These are phyloP conservation scores for Pyrenula massariospora DNA, from an alignment of 495 filamentous ascomycete genomes.

Conservation along the genomic window DNA sequence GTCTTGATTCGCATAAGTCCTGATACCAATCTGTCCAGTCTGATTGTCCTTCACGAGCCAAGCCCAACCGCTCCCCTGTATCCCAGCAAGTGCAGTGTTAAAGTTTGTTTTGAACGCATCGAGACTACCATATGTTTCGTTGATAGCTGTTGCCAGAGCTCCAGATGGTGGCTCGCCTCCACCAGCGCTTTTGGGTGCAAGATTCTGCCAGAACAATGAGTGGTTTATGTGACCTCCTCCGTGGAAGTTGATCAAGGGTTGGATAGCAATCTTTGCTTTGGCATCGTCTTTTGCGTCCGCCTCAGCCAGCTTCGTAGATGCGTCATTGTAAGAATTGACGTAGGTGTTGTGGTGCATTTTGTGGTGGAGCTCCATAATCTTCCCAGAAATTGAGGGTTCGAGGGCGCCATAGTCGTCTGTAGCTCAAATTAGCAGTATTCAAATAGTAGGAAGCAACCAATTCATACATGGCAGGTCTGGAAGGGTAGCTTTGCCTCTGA, in stretches of 20 bases:
- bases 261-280: conserved; percentile 62
- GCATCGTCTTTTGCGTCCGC: conserved; percentile 40
- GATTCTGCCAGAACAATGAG: conserved; percentile 85
- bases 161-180: conserved; percentile 70
- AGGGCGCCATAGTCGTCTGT: conserved; percentile 82
- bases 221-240: conserved; percentile 93
- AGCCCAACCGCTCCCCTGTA: conserved; percentile 92
- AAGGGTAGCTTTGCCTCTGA: conserved; percentile 79
- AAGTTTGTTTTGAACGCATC: conserved; percentile 67
- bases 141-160: conserved; percentile 56
- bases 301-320: conserved; percentile 45
- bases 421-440: conserved; percentile 5
- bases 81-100: conserved; percentile 65
- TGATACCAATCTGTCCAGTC: conserved; percentile 61
- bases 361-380: conserved; percentile 94
- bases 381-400: conserved; percentile 86
- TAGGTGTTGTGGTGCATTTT: conserved; percentile 62
- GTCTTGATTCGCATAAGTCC: conserved; percentile 86
- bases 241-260: conserved; percentile 90
- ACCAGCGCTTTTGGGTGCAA: conserved; percentile 57
- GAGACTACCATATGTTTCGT: conserved; percentile 62
- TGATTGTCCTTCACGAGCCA: conserved; percentile 84
- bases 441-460: conserved; percentile 5
- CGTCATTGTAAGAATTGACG: conserved; percentile 54
- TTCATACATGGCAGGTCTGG: conserved; percentile 79